Evolutionary conservation across 2,329 filamentous ascomycete genomes (phyloP).

Genomic region (Chaetomiaceae sp.): DNA sequence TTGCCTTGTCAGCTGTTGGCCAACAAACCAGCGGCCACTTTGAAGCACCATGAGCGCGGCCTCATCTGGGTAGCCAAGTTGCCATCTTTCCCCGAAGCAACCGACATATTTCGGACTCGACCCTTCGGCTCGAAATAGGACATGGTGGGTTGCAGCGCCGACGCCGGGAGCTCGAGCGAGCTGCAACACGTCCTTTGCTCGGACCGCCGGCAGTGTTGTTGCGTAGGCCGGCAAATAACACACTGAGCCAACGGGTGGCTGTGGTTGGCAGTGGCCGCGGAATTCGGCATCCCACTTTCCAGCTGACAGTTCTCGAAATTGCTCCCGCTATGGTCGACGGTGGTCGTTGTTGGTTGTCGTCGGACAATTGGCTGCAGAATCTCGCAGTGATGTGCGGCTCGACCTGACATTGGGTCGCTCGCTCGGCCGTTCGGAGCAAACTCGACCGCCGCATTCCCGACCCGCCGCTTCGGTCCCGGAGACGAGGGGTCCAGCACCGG

Average conservation of each 20-base stretch:
- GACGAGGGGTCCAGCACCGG: not conserved
- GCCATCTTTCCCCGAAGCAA: not conserved
- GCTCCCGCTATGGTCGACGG: not conserved
- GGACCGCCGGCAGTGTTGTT: not conserved
- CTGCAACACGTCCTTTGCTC: constrained; percentile 1
- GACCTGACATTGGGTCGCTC: not conserved
- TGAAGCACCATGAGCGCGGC: not conserved
- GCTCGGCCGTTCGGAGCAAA: constrained; percentile 3
- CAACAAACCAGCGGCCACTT: not conserved
- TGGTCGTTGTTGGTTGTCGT: not conserved
- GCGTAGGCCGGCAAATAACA: not conserved
- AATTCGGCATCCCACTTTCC: not conserved
- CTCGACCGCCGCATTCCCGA: constrained; percentile 13
- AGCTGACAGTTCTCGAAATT: not conserved
- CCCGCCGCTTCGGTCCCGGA: constrained; percentile 22
- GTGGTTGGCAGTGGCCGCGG: not conserved
- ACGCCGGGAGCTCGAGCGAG: not conserved
- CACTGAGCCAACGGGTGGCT: not conserved
- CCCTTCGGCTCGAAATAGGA: not conserved
- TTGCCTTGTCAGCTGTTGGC: not conserved
- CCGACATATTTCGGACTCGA: not conserved
- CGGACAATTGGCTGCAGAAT: not conserved
- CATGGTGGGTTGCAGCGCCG: not conserved
- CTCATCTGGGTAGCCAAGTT: not conserved
- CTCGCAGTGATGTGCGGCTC: not conserved